These are phyloP conservation scores for Russula sp. DNA, from an alignment of 768 basidiomycete species.

Conservation along the genomic window DNA sequence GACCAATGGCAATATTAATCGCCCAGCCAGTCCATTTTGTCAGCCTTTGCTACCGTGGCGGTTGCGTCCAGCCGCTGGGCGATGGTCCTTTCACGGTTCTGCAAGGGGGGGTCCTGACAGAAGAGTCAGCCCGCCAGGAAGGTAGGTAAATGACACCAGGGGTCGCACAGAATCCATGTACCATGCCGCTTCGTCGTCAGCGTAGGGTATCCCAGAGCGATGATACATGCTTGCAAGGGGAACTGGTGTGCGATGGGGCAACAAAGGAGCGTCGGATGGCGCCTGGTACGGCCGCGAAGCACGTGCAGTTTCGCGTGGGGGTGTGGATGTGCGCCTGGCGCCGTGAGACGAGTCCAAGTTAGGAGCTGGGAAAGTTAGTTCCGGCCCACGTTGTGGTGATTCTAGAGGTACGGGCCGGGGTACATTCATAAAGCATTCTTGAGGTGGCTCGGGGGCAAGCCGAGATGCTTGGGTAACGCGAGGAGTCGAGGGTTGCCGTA, in stretches of 20 bases:
- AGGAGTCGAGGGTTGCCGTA: background rate
- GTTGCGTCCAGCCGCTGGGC: slow-evolving; percentile 7
- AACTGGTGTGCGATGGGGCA: background rate
- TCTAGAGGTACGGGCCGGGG: background rate
- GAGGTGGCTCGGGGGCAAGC: background rate
- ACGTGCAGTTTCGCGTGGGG: background rate
- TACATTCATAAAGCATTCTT: background rate
- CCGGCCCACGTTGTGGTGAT: background rate
- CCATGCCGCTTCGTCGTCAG: background rate
- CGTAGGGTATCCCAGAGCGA: background rate
- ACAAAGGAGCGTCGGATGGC: background rate
- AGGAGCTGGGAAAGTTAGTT: background rate
- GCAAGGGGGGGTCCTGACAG: too few species aligned
- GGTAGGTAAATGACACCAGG: background rate
- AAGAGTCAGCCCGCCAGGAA: background rate
- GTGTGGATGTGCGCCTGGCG: background rate
- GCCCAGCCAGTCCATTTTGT: slow-evolving; percentile 14
- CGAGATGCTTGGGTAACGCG: background rate
- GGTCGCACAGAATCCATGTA: background rate
- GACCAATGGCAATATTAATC: slow-evolving; percentile 27
- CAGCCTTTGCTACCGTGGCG: background rate
- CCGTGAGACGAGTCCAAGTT: background rate
- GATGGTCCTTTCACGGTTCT: background rate
- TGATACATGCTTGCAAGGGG: background rate
- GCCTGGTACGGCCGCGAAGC: background rate